Evolutionary conservation across 129 eudicot genomes (phyloP).

Genomic region (Glebionis coronaria): DNA sequence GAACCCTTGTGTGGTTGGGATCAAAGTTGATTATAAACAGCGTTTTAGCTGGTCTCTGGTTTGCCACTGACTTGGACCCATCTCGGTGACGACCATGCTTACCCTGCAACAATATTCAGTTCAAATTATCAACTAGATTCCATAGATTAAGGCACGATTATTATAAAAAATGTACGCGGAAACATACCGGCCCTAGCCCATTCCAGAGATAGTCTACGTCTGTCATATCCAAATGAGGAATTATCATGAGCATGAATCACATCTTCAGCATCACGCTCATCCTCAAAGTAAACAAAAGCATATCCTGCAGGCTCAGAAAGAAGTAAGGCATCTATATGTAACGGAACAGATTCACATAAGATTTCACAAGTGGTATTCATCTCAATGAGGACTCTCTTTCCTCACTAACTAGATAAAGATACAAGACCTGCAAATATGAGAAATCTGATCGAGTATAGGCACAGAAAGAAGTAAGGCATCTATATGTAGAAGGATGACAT

Average conservation of each 20-base stretch:
- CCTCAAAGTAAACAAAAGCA: constrained; percentile 96
- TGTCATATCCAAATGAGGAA: constrained; percentile 78
- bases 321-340: neutral
- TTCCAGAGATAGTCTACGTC: constrained; percentile 76
- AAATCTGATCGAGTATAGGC: too few relatives aligned
- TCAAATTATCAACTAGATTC: neutral
- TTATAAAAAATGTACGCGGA: too few relatives aligned
- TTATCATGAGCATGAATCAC: constrained; percentile 84
- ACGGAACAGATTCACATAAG: neutral
- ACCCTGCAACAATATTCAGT: constrained; percentile 49
- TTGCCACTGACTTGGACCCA: too few relatives aligned
- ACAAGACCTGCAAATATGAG: too few relatives aligned
- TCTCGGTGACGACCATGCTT: constrained; percentile 71
- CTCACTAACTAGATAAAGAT: too few relatives aligned
- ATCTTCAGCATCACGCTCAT: constrained; percentile 94
- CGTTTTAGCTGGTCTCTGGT: too few relatives aligned
- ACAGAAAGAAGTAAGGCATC: too few relatives aligned
- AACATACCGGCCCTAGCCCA: constrained; percentile 91
- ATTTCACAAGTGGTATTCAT: too few relatives aligned
- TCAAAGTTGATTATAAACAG: constrained; percentile 94
- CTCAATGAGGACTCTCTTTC: too few relatives aligned
- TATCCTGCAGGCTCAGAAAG: constrained; percentile 53
- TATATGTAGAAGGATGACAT: too few relatives aligned
- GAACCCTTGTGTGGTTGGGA: constrained; percentile 54
- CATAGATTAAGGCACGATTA: neutral